Conservation (phyloP, 805 yeast species). For the Cyberlindnera maritima region DNA sequence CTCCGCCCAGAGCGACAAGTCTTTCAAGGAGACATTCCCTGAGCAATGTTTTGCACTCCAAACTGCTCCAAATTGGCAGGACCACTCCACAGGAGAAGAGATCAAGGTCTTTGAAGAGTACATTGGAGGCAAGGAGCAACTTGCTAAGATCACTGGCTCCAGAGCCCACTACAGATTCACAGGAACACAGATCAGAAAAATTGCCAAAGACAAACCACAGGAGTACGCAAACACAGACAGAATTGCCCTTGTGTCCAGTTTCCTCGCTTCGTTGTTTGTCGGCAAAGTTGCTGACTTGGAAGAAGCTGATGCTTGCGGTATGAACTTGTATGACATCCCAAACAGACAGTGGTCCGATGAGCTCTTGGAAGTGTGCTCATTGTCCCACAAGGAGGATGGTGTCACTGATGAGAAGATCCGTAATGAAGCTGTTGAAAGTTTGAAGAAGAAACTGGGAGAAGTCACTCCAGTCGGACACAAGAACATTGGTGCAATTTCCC, state of each 20-base stretch:
- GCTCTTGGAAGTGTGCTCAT: conserved; percentile 43
- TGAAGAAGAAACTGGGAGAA: conserved; percentile 52
- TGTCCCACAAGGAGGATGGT: conserved; percentile 30
- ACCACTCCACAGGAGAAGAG: conserved; percentile 79
- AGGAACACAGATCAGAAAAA: conserved; percentile 84
- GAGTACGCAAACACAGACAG: conserved; percentile 54
- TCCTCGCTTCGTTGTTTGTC: conserved; percentile 66
- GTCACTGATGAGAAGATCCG: conserved; percentile 11
- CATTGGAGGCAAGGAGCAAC: conserved; percentile 55
- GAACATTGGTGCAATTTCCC: conserved; percentile 50
- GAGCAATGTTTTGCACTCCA: conserved; percentile 56
- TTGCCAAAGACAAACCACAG: conserved; percentile 50
- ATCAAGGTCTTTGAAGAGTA: conserved; percentile 55
- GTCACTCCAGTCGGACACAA: conserved; percentile 48
- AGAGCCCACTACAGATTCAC: conserved; percentile 88
- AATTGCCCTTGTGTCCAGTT: conserved; percentile 76
- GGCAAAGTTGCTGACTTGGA: conserved; percentile 68
- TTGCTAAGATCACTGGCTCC: conserved; percentile 77
- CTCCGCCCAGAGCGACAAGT: conserved; percentile 31
- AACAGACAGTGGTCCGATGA: conserved; percentile 52
- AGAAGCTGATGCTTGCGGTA: conserved; percentile 89
- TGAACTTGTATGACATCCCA: conserved; percentile 80
- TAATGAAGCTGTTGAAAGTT: conserved; percentile 26
- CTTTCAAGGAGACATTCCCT: conserved; percentile 45
- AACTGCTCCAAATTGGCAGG: conserved; percentile 92